Evolutionary conservation across 2,329 filamentous ascomycete species (phyloP).

Genomic region (Thelonectria rubi): DNA sequence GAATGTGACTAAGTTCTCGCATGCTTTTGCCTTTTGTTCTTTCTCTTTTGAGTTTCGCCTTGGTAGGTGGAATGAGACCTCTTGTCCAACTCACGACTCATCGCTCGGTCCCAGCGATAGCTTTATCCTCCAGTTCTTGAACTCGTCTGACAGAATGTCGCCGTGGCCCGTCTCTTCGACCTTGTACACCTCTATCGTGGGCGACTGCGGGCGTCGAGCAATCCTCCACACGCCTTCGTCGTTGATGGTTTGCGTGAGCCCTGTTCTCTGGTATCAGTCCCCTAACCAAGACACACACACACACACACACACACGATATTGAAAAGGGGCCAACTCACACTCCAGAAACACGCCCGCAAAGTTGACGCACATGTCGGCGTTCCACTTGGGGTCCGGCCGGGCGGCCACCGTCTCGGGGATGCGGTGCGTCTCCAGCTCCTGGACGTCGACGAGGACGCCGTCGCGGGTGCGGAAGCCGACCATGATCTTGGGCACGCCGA

Average conservation of each 20-base stretch:
- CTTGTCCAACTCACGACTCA: slow-evolving; percentile 44
- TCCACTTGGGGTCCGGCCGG: slow-evolving; percentile 76
- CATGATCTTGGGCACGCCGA: slow-evolving; percentile 91
- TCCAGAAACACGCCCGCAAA: slow-evolving; percentile 82
- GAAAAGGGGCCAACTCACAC: slow-evolving; percentile 63
- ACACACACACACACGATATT: too few species aligned
- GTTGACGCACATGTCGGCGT: slow-evolving; percentile 93
- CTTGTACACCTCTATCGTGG: slow-evolving; percentile 76
- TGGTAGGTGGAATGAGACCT: too few species aligned
- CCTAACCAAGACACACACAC: background rate
- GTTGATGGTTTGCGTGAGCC: slow-evolving; percentile 68
- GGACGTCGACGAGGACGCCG: slow-evolving; percentile 75
- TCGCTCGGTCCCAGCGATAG: slow-evolving; percentile 50
- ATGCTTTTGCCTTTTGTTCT: background rate
- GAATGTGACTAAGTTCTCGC: slow-evolving; percentile 7
- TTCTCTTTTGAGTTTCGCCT: too few species aligned
- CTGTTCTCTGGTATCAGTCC: slow-evolving; percentile 51
- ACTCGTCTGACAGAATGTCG: slow-evolving; percentile 78
- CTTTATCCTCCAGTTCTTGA: slow-evolving; percentile 77
- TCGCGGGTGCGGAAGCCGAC: slow-evolving; percentile 83
- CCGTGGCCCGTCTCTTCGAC: slow-evolving; percentile 75
- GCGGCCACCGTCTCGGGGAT: slow-evolving; percentile 81
- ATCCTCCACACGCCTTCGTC: slow-evolving; percentile 87
- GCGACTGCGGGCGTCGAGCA: slow-evolving; percentile 67
- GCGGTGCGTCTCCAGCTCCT: slow-evolving; percentile 81